These are phyloP conservation scores for Ampelomyces quisqualis DNA, from an alignment of 2,329 filamentous ascomycete genomes.

Conservation along the genomic window DNA sequence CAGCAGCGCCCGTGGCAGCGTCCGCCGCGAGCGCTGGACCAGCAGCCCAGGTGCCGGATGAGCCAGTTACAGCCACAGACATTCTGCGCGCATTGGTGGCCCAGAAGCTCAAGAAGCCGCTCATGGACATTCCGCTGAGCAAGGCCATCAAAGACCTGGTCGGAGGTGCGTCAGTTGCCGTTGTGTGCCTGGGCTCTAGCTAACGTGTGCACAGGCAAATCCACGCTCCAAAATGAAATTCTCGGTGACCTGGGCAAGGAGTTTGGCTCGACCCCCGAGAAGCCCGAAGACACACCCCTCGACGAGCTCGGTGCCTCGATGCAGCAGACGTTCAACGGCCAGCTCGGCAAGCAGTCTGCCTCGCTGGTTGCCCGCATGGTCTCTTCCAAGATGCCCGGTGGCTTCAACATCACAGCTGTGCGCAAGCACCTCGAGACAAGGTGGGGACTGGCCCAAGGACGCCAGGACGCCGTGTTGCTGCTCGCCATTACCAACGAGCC, in stretches of 20 bases:
- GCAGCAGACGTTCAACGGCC: conserved; percentile 98
- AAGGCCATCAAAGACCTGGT: conserved; percentile 99
- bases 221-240: conserved; percentile 97
- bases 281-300: conserved; percentile 94
- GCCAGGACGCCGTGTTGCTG: conserved; percentile 88
- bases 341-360: conserved; percentile 93
- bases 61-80: conserved; percentile 83
- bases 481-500: conserved; percentile 93
- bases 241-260: conserved; percentile 97
- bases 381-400: conserved; percentile 98
- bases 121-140: conserved; percentile 83
- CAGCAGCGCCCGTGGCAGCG: conserved; percentile 54
- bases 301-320: conserved; percentile 94
- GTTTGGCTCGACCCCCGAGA: conserved; percentile 96
- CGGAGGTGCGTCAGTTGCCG: conserved; percentile 67
- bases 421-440: conserved; percentile 92
- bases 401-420: conserved; percentile 96
- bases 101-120: conserved; percentile 95
- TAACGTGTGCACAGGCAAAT: conserved; percentile 70
- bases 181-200: conserved; percentile 15
- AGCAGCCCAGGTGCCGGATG: conserved; percentile 81
- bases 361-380: conserved; percentile 92
- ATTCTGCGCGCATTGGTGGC: conserved; percentile 87
- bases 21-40: conserved; percentile 74
- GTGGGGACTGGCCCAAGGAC: conserved; percentile 83